Base-by-base conservation (phyloP, 2,329 filamentous ascomycete genomes). In the Drechslera avenae region DNA sequence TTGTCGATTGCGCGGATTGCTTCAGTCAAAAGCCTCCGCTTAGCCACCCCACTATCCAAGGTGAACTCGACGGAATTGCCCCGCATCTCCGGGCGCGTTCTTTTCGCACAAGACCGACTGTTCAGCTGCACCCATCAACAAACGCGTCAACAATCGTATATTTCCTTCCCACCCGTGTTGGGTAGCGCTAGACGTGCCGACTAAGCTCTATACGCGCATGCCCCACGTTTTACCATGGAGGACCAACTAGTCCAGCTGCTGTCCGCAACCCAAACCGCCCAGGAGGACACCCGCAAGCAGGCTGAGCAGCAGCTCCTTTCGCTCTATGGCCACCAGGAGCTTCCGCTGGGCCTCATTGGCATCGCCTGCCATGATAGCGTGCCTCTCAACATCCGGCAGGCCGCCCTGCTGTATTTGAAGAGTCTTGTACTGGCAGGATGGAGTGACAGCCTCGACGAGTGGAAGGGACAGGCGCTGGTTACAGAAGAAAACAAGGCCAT, bases 231-330 rank as follows among this genome's bases (percentile, higher is more conserved):
- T 40, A 47, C 52, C 66, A 96, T 96, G 91, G 92, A 96, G 83
- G 88, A 95, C 78, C 87, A 96, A 80, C 85, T 99, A 75, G 86
- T 94, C 66, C 86, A 87, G 75, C 83, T 97, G 73, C 86, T 99
- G 59, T 85, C 88, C 67, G 90, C 91, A 76, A 96, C 92, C 41
- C 91, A 96, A 78, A 86, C 87, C 58, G 68, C 89, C 54, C 84
- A 86, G 52, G 87, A 93, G 73, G 86, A 78, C 47, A 86, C 88
- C 50, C 88, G 93, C 74, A 91, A 90, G 73, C 86, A 89, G 72
- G 94, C 94, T 64, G 94, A 99, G 78, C 81, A 87, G 69, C 89
- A 91, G 66, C 83, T 97, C 43, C 85, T 86, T 72, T 84, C 84
- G 59, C 84, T 89, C 58, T 87, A 88, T 71, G 74, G 81, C 54